phyloP scores from a whole-genome alignment of 495 filamentous ascomycete genomes.

The Beverwykella pulmonaria region DNA sequence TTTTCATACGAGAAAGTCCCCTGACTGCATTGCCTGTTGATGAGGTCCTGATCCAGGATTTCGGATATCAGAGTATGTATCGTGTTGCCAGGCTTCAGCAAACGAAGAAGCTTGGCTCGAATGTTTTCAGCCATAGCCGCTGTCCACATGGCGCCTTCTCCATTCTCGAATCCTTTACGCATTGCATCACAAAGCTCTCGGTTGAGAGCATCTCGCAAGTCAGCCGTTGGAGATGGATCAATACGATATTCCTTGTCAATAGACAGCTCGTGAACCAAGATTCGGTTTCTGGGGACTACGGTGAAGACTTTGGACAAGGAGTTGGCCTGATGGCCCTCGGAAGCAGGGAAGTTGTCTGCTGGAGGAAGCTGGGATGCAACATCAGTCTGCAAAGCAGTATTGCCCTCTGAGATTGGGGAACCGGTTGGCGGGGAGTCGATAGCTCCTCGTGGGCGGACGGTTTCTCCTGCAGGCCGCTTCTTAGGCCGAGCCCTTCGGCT shows the following conservation, averaged over 20 bases:
- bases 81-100: constrained; percentile 76
- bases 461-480: constrained; percentile 69
- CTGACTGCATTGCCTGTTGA: constrained; percentile 72
- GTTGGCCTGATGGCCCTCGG: constrained; percentile 45
- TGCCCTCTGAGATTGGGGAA: constrained; percentile 25
- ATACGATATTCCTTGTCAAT: constrained; percentile 83
- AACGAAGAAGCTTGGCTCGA: constrained; percentile 75
- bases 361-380: constrained; percentile 30
- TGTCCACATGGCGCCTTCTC: constrained; percentile 73
- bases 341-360: neutral
- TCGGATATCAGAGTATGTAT: constrained; percentile 85
- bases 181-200: constrained; percentile 75
- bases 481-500: constrained; percentile 70
- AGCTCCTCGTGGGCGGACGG: constrained; percentile 64
- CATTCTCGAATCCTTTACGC: constrained; percentile 70
- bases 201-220: constrained; percentile 58
- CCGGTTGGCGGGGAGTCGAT: constrained; percentile 26
- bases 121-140: constrained; percentile 85
- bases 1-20: constrained; percentile 90
- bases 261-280: constrained; percentile 86
- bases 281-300: constrained; percentile 78
- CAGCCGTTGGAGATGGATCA: constrained; percentile 47
- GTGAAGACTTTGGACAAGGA: constrained; percentile 54
- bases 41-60: constrained; percentile 76
- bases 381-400: constrained; percentile 16